Evolutionary conservation across 2,329 filamentous ascomycete genomes (phyloP), one percentile per base, ranked within the genome.

Genomic region (Didymella pomorum): DNA sequence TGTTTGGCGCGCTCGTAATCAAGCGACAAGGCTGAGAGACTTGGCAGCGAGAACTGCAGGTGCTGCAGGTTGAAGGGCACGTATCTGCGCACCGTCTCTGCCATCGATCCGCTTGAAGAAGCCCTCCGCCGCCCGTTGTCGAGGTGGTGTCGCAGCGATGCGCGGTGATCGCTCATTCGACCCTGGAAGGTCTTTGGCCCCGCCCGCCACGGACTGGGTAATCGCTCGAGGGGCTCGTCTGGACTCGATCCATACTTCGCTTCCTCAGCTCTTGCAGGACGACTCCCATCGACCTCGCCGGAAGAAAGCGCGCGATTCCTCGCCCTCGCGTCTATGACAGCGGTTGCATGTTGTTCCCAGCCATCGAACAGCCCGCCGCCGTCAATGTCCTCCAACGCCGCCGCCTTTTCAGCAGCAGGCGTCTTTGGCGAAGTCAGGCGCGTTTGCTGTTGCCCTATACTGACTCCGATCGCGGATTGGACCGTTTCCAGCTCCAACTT

Each of bases 391-490:
- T 85, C 83, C 65, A 88, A 74, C 2, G 81, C 81, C 2, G 83
- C 82, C n/a, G 79, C 82, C 70, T 87, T 88, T 68, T 87, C 86
- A 20, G 81, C 81, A 10, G 83, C 83, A 1, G 86, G 85, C 4
- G 85, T 87, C 41, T 79, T 79, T 10, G 84, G 82, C 18, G 84
- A 84, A 33, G 80, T 83, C 70, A 87, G 77, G 42, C 82, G 80
- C 48, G 81, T 85, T 70, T 88, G 86, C 41, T 81, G 79, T 37
- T 79, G 79, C 58, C 84, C 80, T 61, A 88, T 86, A 68, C 85
- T 87, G 66, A 88, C 79, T 2, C 84, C 85, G 64, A 88, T 79
- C 31, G 86, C 78, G 12, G 75, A 78, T 51, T 78, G 74, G 16
- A 73, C 78, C 60, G 80, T 77, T 47, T 79, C 77, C 45, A 76